A percentile compares a stretch with the other conserved stretches of the same genome.
These are phyloP conservation scores for Rhodamnia argentea DNA, from an alignment of 345 rosid genomes.

Conservation along the genomic window DNA sequence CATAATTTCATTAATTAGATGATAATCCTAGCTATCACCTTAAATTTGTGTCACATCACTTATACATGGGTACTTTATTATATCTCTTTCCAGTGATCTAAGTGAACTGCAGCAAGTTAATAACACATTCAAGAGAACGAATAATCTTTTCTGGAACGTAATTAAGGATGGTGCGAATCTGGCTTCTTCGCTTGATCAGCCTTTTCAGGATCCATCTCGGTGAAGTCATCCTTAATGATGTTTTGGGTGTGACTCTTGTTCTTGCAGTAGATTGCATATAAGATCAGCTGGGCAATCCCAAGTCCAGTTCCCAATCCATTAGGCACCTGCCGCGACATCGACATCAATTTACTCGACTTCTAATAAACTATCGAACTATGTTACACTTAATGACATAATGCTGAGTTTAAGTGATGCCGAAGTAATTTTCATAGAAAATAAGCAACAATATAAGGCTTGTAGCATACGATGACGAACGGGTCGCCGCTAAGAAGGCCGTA, in stretches of 20 bases:
- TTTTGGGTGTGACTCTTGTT: not conserved
- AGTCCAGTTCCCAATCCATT: slow-evolving; percentile 24
- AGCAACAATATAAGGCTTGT: not conserved
- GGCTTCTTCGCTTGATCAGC: not conserved
- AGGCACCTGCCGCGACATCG: slow-evolving; percentile 12
- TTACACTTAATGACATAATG: not conserved
- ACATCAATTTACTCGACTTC: not conserved
- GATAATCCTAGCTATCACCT: not conserved
- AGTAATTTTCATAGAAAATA: not conserved
- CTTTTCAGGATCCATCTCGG: slow-evolving; percentile 4
- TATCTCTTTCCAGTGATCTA: not conserved
- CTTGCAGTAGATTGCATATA: slow-evolving; percentile 28
- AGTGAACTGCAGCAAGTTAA: not conserved
- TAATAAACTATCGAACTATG: not conserved
- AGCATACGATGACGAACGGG: slow-evolving; percentile 28
- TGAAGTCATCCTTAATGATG: not conserved
- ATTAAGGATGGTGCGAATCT: not conserved
- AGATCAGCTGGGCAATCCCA: slow-evolving; percentile 21
- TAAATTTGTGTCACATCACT: not conserved
- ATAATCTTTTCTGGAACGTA: not conserved
- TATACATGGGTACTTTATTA: not conserved
- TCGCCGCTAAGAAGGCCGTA: slow-evolving; percentile 24
- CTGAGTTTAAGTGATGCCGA: not conserved
- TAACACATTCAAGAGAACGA: not conserved
- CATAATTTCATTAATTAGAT: not conserved